Base-by-base conservation (phyloP, 2,329 filamentous ascomycete genomes). In the Massarina eburnea region DNA sequence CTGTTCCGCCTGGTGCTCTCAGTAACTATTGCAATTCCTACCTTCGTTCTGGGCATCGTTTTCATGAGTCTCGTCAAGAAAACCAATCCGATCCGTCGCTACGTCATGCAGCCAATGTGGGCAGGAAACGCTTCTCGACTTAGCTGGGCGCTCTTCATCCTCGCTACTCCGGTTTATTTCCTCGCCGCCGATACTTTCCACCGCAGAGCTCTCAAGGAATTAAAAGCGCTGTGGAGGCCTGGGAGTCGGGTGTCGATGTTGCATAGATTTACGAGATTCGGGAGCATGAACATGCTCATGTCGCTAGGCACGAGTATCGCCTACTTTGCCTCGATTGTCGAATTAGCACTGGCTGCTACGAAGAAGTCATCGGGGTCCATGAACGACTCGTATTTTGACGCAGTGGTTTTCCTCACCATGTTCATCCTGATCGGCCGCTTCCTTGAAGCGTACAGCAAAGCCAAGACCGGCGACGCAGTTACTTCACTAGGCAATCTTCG, bases 281-380 rank as follows among this genome's bases (percentile, higher is more conserved):
- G 91, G 8, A 96, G 91, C 73, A 96, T 96, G 91, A 95, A 95
- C 64, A 86, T 95, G 74, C 80, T 96, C 48, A 91, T 96, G 71
- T 94, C 88, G 7, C 78, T 95, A 2, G 91, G 91, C 5, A 95
- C 91, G 0, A 86, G 83, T 2, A 89, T 96, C 49, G 91, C 91
- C 1, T 96, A 95, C 66, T 75, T 95, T 51, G 85, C 89, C 0
- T 95, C 90, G 0, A 73, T 95, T 19, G 86, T 83, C 14, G 84
- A 95, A 53, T 79, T 96, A 41, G 81, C 83, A 6, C 81, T 84
- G 3, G 80, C 76, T 4, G 76, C 75, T 43, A 70, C 72, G 3
- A 70, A 68, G 24, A 62, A 61, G 12, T 61, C 66, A 1, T 51
- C 53, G 12, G 68, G 68, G 7, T 58, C 58, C 1, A 66, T 70